Evolutionary conservation across 352 stramenopile species (phyloP).

Genomic region (Pythium sukuiense): DNA sequence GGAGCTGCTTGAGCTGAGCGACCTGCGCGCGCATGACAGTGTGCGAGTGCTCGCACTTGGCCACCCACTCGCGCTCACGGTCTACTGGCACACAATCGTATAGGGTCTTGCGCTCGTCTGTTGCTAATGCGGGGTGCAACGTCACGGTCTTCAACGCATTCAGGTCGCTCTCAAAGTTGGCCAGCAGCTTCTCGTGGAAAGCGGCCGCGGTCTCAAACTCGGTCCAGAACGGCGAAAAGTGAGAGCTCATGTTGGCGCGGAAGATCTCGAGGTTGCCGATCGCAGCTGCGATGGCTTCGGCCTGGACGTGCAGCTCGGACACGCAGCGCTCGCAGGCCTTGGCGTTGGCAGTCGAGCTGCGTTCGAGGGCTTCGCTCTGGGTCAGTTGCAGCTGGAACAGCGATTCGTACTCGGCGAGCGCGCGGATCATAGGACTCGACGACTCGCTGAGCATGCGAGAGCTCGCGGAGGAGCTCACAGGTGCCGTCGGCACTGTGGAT

Average conservation of each 20-base stretch:
- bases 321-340: constrained; percentile 50
- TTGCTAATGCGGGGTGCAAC: constrained; percentile 66
- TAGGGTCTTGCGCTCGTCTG: constrained; percentile 60
- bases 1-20: constrained; percentile 54
- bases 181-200: constrained; percentile 61
- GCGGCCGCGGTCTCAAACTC: constrained; percentile 63
- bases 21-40: constrained; percentile 63
- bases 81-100: constrained; percentile 83
- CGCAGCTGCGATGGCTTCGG: constrained; percentile 67
- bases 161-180: constrained; percentile 73
- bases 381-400: constrained; percentile 78
- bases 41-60: constrained; percentile 79
- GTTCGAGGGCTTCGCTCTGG: constrained; percentile 65
- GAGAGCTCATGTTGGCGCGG: constrained; percentile 68
- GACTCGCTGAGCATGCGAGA: constrained; percentile 76
- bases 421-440: constrained; percentile 73
- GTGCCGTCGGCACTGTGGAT: constrained; percentile 48
- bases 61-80: constrained; percentile 75
- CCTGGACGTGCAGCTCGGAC: constrained; percentile 61
- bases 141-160: constrained; percentile 50
- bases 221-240: constrained; percentile 79
- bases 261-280: constrained; percentile 82
- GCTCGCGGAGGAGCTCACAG: constrained; percentile 58
- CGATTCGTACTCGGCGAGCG: constrained; percentile 77
- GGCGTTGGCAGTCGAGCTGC: constrained; percentile 55